phyloP scores from a whole-genome alignment of 2,329 filamentous ascomycete genomes.

The Rugonectria rugulosa region DNA sequence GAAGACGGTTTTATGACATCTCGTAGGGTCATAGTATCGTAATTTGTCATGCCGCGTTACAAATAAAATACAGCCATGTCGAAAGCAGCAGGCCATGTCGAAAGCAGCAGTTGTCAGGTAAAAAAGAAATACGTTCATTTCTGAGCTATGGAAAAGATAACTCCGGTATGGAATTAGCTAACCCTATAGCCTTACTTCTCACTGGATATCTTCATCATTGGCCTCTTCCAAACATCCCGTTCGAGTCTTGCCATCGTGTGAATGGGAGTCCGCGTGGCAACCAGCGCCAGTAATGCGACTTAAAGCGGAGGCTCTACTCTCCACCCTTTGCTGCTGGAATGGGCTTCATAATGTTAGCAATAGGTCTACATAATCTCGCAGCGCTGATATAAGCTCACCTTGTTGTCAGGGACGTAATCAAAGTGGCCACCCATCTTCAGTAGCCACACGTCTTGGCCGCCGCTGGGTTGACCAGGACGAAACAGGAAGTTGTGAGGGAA shows the following conservation, averaged over 20 bases:
- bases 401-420: slow-evolving; percentile 56
- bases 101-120: too few species aligned
- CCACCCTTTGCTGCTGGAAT: slow-evolving; percentile 50
- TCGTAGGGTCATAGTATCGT: too few species aligned
- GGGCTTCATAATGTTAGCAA: slow-evolving; percentile 41
- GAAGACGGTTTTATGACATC: too few species aligned
- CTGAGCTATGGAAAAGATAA: neutral
- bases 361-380: too few species aligned
- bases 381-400: slow-evolving; percentile 38
- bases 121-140: too few species aligned
- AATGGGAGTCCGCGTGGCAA: slow-evolving; percentile 28
- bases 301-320: slow-evolving; percentile 51
- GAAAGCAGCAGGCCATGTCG: too few species aligned
- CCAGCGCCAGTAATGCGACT: slow-evolving; percentile 45
- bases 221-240: slow-evolving; percentile 7
- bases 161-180: neutral
- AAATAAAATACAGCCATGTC: too few species aligned
- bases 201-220: neutral
- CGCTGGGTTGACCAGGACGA: slow-evolving; percentile 46
- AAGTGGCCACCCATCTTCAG: slow-evolving; percentile 56
- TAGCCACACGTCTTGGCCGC: slow-evolving; percentile 53
- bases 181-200: too few species aligned
- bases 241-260: slow-evolving; percentile 21
- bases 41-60: too few species aligned
- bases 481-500: slow-evolving; percentile 71